phyloP scores from a whole-genome alignment of 768 basidiomycete species.

The Serpula lacrymans region DNA sequence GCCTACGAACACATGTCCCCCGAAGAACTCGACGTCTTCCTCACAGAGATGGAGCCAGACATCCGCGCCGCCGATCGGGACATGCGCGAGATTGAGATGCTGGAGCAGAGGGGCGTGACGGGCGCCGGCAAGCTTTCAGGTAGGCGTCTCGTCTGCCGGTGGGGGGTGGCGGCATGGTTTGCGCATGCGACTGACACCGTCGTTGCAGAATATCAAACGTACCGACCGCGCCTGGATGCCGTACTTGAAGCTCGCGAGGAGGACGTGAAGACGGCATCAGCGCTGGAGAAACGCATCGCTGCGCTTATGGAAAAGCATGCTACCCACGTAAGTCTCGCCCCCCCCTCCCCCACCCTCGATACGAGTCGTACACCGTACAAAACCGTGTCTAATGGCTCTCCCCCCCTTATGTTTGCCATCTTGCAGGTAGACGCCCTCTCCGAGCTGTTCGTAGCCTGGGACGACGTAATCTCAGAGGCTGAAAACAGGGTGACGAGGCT shows the following conservation, averaged over 20 bases:
- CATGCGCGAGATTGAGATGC: constrained; percentile 68
- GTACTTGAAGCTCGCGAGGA: constrained; percentile 58
- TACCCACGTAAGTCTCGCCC: constrained; percentile 50
- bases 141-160: constrained; percentile 20
- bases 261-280: constrained; percentile 51
- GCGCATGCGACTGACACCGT: not conserved
- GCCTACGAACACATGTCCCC: constrained; percentile 63
- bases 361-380: not conserved
- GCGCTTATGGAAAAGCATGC: constrained; percentile 65
- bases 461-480: constrained; percentile 66
- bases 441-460: constrained; percentile 83
- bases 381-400: constrained; percentile 1
- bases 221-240: constrained; percentile 65
- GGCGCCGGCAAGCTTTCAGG: constrained; percentile 70
- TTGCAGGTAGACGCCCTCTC: constrained; percentile 74
- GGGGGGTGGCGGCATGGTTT: not conserved
- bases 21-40: constrained; percentile 65
- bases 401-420: not conserved
- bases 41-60: constrained; percentile 80
- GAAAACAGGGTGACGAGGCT: constrained; percentile 56
- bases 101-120: constrained; percentile 69
- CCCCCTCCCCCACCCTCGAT: not conserved
- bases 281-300: constrained; percentile 65
- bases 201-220: constrained; percentile 52
- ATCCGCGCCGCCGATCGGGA: constrained; percentile 81